phyloP scores from a whole-genome alignment of 1,284 basidiomycete species.

The Trichosporon faecale region DNA sequence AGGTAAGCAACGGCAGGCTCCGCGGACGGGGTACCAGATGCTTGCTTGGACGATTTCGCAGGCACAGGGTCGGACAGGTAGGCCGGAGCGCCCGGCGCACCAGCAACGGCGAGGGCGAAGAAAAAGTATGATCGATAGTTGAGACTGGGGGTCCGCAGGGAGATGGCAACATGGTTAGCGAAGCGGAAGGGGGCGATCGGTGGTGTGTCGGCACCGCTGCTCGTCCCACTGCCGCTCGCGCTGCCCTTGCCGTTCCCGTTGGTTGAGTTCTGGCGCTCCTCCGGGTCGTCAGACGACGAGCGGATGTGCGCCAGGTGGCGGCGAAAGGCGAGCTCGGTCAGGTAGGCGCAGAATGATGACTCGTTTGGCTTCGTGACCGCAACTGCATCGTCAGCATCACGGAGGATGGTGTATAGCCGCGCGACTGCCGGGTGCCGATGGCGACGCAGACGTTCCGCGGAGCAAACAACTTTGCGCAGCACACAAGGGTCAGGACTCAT shows the following conservation, averaged over 20 bases:
- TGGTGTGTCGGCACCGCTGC: conserved; percentile 43
- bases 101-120: conserved; percentile 70
- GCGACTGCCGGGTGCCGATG: neutral
- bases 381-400: conserved; percentile 56
- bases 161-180: conserved; percentile 83
- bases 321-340: conserved; percentile 92
- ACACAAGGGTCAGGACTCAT: neutral
- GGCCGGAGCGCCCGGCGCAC: conserved; percentile 45
- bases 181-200: conserved; percentile 67
- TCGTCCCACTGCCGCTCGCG: conserved; percentile 24
- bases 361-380: conserved; percentile 92
- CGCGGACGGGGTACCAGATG: conserved; percentile 17
- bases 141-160: conserved; percentile 80
- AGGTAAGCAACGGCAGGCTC: conserved; percentile 40
- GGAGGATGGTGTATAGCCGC: neutral
- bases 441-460: neutral
- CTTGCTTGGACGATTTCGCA: conserved; percentile 16
- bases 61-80: conserved; percentile 41
- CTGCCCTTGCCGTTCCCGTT: conserved; percentile 33
- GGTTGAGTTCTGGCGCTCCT: conserved; percentile 36
- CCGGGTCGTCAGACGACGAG: conserved; percentile 54
- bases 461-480: neutral
- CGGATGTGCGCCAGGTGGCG: conserved; percentile 86
- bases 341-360: conserved; percentile 83
- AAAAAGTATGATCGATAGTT: conserved; percentile 53